Percentiles rank a stretch among this genome's conserved stretches.
Conservation (phyloP, 2,329 filamentous ascomycete species). For the Helicocarpus griseus region DNA sequence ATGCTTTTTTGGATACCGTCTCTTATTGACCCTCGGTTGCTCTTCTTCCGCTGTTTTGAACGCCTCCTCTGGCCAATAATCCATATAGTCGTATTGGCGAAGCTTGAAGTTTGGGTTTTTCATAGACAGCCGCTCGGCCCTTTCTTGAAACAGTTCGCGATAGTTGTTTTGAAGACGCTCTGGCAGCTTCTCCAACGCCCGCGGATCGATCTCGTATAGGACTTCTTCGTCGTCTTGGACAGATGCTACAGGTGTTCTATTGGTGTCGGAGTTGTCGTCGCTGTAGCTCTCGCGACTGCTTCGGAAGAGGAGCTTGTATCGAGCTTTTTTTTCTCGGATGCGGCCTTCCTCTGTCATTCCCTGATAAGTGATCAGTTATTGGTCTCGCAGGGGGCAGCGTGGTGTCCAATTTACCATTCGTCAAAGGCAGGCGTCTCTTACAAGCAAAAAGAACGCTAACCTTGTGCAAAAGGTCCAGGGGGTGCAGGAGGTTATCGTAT, state of each 20-base stretch:
- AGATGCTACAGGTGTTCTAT: background rate
- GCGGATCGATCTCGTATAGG: conserved; percentile 18
- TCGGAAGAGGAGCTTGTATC: background rate
- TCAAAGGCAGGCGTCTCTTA: too few species aligned
- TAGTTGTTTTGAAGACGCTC: conserved; percentile 18
- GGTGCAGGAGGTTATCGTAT: too few species aligned
- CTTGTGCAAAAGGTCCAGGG: too few species aligned
- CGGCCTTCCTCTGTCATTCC: background rate
- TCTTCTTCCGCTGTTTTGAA: background rate
- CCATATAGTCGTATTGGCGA: conserved; percentile 2
- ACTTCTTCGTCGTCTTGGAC: conserved; percentile 20
- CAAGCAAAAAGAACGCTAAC: too few species aligned
- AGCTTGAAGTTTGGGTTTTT: conserved; percentile 11
- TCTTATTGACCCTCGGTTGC: background rate
- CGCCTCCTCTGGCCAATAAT: background rate
- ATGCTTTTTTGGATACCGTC: background rate
- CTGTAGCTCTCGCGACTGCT: background rate
- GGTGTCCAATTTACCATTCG: background rate
- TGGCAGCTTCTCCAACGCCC: conserved; percentile 19
- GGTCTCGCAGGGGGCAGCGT: background rate
- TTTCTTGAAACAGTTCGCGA: conserved; percentile 20
- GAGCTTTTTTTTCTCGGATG: background rate
- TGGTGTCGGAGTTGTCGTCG: background rate
- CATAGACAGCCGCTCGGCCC: conserved; percentile 11
- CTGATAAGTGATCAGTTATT: background rate